Percentiles rank a stretch among this genome's conserved stretches.
Conservation (phyloP, 2,329 filamentous ascomycete species). For the Xylariales sp. region DNA sequence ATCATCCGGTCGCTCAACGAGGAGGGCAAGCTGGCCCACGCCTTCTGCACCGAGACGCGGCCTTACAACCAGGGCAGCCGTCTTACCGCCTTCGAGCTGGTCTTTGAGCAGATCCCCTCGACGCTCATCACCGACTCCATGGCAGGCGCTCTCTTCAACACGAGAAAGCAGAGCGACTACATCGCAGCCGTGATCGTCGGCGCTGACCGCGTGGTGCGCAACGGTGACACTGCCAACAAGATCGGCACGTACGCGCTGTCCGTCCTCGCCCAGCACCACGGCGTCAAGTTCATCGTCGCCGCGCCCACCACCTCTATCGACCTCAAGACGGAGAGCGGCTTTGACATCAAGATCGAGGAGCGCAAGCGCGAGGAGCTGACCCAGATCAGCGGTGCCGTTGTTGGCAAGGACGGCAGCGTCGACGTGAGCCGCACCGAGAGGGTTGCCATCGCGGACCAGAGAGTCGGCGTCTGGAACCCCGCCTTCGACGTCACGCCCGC, state of each 20-base stretch:
- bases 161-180: slow-evolving; percentile 56
- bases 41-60: slow-evolving; percentile 94
- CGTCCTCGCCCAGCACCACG: slow-evolving; percentile 83
- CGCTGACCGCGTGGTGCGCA: slow-evolving; percentile 90
- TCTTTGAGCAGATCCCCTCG: slow-evolving; percentile 85
- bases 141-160: slow-evolving; percentile 78
- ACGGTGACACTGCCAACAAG: slow-evolving; percentile 98
- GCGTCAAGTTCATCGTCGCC: slow-evolving; percentile 90
- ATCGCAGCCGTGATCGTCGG: slow-evolving; percentile 89
- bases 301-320: slow-evolving; percentile 95
- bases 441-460: slow-evolving; percentile 73
- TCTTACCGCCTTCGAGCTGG: slow-evolving; percentile 93
- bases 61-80: slow-evolving; percentile 98
- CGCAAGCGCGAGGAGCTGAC: slow-evolving; percentile 78
- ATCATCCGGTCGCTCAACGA: slow-evolving; percentile 82
- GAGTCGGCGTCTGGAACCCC: slow-evolving; percentile 91
- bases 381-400: slow-evolving; percentile 72
- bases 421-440: slow-evolving; percentile 61
- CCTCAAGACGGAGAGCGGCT: slow-evolving; percentile 70
- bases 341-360: slow-evolving; percentile 86
- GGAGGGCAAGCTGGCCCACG: slow-evolving; percentile 65
- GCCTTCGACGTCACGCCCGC: slow-evolving; percentile 94
- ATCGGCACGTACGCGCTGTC: slow-evolving; percentile 93
- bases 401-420: slow-evolving; percentile 58
- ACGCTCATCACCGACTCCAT: slow-evolving; percentile 96